A percentile compares a stretch with the other conserved stretches of the same genome.
phyloP scores from a whole-genome alignment of 2,329 filamentous ascomycete species.

The Coniella vitis region DNA sequence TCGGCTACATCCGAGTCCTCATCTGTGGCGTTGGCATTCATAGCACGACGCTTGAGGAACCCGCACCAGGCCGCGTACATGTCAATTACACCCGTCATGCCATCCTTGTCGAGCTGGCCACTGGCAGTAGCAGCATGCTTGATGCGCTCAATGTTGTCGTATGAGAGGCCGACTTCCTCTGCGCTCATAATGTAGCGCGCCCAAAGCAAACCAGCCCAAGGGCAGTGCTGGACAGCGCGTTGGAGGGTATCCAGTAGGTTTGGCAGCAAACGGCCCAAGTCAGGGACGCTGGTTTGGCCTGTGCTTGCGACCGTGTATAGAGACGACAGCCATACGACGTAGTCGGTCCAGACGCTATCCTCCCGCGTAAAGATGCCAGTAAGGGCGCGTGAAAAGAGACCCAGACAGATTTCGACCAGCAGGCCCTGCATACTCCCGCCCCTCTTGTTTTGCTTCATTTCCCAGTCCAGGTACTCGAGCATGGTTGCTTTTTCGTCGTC shows the following conservation, averaged over 20 bases:
- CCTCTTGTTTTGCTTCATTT: conserved; percentile 57
- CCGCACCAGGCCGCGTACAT: conserved; percentile 94
- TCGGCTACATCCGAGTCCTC: conserved; percentile 87
- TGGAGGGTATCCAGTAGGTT: conserved; percentile 65
- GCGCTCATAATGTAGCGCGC: conserved; percentile 79
- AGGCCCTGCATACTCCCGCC: conserved; percentile 40
- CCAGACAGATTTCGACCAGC: conserved; percentile 46
- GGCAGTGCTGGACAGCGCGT: conserved; percentile 81
- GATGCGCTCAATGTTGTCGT: conserved; percentile 76
- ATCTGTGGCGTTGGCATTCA: conserved; percentile 64
- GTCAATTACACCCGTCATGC: conserved; percentile 81
- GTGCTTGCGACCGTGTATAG: conserved; percentile 29
- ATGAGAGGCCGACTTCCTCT: conserved; percentile 69
- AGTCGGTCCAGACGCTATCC: conserved; percentile 75
- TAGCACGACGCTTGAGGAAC: conserved; percentile 80
- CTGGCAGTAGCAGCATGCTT: conserved; percentile 90
- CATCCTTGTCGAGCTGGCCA: conserved; percentile 74
- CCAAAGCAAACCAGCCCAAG: conserved; percentile 89
- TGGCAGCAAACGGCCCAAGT: conserved; percentile 31
- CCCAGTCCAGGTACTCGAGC: conserved; percentile 77
- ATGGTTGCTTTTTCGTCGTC: conserved; percentile 46
- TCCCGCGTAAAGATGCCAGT: conserved; percentile 63
- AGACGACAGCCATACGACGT: conserved; percentile 65
- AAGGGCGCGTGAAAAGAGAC: conserved; percentile 75
- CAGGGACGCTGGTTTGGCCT: conserved; percentile 33